phyloP scores from a whole-genome alignment of 2,329 filamentous ascomycete genomes.

The Hypoxylon sp. region DNA sequence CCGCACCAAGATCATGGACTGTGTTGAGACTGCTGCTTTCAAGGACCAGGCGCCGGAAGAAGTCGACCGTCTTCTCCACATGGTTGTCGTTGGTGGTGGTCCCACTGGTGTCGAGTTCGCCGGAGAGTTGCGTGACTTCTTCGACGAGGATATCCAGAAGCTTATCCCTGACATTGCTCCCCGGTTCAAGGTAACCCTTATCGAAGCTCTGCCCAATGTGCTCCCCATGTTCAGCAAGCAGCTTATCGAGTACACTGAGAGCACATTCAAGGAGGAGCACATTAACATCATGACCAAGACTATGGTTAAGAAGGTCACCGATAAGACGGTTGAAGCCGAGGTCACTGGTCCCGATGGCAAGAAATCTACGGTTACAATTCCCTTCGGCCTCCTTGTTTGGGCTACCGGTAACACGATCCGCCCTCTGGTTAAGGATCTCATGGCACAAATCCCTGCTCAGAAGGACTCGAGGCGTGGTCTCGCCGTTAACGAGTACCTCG shows the following conservation, averaged over 20 bases:
- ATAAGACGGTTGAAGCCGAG: slow-evolving; percentile 93
- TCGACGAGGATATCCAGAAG: slow-evolving; percentile 97
- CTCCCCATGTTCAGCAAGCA: slow-evolving; percentile 99
- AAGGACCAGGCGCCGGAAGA: slow-evolving; percentile 93
- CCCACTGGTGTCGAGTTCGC: slow-evolving; percentile 99
- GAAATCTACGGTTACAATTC: slow-evolving; percentile 85
- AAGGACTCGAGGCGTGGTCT: slow-evolving; percentile 95
- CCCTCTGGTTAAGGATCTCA: slow-evolving; percentile 90
- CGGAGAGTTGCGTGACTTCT: slow-evolving; percentile 98
- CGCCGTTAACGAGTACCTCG: slow-evolving; percentile 97
- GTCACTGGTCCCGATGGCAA: slow-evolving; percentile 84
- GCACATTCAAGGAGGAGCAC: slow-evolving; percentile 98
- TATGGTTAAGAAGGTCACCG: slow-evolving; percentile 97
- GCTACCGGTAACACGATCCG: slow-evolving; percentile 97
- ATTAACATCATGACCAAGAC: slow-evolving; percentile 99
- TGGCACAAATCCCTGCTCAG: slow-evolving; percentile 92
- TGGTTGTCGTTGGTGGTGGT: slow-evolving; percentile 95
- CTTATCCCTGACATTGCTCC: slow-evolving; percentile 96
- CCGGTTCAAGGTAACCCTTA: slow-evolving; percentile 96
- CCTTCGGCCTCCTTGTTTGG: slow-evolving; percentile 97
- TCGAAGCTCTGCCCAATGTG: slow-evolving; percentile 96
- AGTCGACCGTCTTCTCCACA: slow-evolving; percentile 93
- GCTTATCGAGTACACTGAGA: slow-evolving; percentile 99
- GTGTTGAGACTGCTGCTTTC: slow-evolving; percentile 97
- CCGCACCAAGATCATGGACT: slow-evolving; percentile 99